phyloP scores from a whole-genome alignment of 2,329 filamentous ascomycete species.

The Penicillium psychrosexuale region DNA sequence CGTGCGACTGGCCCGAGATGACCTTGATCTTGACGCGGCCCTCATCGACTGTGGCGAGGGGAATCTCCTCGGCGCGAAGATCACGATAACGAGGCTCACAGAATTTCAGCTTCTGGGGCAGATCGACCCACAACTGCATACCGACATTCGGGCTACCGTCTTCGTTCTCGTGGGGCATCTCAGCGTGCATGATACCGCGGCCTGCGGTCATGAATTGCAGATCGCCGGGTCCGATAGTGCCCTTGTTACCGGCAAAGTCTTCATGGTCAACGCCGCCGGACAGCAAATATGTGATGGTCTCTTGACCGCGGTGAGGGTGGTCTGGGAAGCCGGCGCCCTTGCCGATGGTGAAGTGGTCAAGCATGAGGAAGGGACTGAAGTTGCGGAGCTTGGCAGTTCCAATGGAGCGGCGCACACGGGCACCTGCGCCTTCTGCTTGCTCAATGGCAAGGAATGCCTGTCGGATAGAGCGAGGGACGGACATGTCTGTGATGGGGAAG shows the following conservation, averaged over 20 bases:
- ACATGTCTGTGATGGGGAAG: slow-evolving; percentile 54
- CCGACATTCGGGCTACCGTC: slow-evolving; percentile 78
- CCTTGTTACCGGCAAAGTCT: slow-evolving; percentile 82
- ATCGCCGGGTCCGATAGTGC: slow-evolving; percentile 82
- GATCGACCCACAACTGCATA: slow-evolving; percentile 92
- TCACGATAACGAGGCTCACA: slow-evolving; percentile 94
- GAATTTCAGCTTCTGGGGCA: slow-evolving; percentile 75
- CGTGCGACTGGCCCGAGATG: slow-evolving; percentile 80
- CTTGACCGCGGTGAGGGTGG: slow-evolving; percentile 78
- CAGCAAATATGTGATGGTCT: slow-evolving; percentile 89
- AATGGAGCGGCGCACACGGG: slow-evolving; percentile 80
- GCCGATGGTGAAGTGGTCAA: slow-evolving; percentile 82
- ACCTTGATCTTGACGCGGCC: slow-evolving; percentile 79
- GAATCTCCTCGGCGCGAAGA: slow-evolving; percentile 74
- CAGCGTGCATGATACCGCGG: slow-evolving; percentile 85
- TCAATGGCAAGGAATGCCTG: slow-evolving; percentile 81
- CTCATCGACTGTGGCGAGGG: slow-evolving; percentile 65
- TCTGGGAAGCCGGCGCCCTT: slow-evolving; percentile 87
- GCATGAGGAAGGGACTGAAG: slow-evolving; percentile 92
- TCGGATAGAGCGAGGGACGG: slow-evolving; percentile 70
- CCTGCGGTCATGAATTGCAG: slow-evolving; percentile 98
- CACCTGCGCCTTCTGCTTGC: slow-evolving; percentile 84
- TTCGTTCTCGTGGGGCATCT: slow-evolving; percentile 80
- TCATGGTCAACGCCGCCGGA: slow-evolving; percentile 83
- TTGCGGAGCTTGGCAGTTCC: slow-evolving; percentile 79